These are phyloP conservation scores for Vigna trinervia DNA, from an alignment of 306 rosid species.

Conservation along the genomic window DNA sequence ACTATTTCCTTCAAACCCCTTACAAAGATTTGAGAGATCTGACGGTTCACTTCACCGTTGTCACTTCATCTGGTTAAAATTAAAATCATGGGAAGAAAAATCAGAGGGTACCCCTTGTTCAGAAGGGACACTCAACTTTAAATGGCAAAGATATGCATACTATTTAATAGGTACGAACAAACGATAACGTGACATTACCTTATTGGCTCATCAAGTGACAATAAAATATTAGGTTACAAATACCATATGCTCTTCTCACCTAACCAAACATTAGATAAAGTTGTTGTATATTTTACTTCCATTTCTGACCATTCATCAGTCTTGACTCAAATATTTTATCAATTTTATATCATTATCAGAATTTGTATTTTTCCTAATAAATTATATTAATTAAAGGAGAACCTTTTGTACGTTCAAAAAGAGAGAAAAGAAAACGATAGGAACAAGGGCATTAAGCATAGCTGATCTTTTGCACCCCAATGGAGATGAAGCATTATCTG, in stretches of 20 bases:
- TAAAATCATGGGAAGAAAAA: conserved; percentile 13
- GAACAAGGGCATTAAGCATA: conserved; percentile 34
- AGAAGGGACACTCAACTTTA: conserved; percentile 50
- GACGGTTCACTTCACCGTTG: conserved; percentile 47
- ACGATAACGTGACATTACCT: conserved; percentile 41
- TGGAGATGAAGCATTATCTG: conserved; percentile 40
- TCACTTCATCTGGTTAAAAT: conserved; percentile 52
- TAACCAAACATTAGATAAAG: conserved; percentile 31
- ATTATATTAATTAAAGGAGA: conserved; percentile 9
- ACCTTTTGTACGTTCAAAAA: conserved; percentile 3
- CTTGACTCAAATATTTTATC: conserved; percentile 12
- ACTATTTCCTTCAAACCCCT: conserved; percentile 37
- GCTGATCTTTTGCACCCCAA: conserved; percentile 45
- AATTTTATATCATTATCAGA: not conserved
- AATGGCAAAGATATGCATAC: conserved; percentile 31
- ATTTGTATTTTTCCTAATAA: not conserved
- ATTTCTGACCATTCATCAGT: not conserved
- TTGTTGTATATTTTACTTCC: conserved; percentile 15
- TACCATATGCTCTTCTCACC: conserved; percentile 13
- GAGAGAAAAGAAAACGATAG: not conserved
- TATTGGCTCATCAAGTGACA: conserved; percentile 43
- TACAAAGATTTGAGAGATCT: conserved; percentile 39
- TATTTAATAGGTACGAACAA: conserved; percentile 39
- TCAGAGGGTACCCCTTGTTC: conserved; percentile 33
- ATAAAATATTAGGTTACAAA: conserved; percentile 19